A percentile compares a stretch with the other conserved stretches of the same genome.
Evolutionary conservation across 2,329 filamentous ascomycete genomes (phyloP).

Genomic region (Paracoccidioides lutzii): DNA sequence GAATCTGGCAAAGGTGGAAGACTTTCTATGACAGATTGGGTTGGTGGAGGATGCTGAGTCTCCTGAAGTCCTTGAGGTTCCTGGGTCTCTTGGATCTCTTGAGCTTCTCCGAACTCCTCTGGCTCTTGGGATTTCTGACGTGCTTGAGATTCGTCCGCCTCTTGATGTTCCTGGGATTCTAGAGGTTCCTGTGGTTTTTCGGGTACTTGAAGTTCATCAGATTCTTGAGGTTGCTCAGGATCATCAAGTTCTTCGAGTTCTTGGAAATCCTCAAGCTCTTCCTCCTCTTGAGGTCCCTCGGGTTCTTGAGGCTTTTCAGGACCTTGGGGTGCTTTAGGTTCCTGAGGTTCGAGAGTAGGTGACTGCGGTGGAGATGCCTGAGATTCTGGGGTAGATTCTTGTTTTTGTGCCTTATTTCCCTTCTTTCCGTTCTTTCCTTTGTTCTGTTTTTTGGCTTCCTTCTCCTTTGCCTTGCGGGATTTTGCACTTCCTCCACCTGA

Average conservation of each 20-base stretch:
- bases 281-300: not conserved
- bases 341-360: conserved; percentile 4
- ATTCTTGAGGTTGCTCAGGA: not conserved
- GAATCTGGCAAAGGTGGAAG: conserved; percentile 9
- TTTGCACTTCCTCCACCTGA: not conserved
- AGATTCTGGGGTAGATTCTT: not conserved
- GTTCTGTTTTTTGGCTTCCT: conserved; percentile 4
- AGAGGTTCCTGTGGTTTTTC: not conserved
- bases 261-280: not conserved
- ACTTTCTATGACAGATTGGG: conserved; percentile 12
- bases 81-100: not conserved
- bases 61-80: not conserved
- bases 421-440: conserved; percentile 8
- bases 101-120: not conserved
- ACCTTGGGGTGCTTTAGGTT: conserved; percentile 8
- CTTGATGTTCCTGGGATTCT: not conserved
- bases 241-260: not conserved
- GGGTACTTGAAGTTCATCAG: not conserved
- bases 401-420: conserved; percentile 7
- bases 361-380: not conserved
- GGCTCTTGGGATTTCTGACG: not conserved
- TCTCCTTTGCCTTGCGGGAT: conserved; percentile 5
- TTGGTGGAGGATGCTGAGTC: not conserved
- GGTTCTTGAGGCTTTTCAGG: not conserved
- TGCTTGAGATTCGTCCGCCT: not conserved